Conservation (phyloP, 495 filamentous ascomycete genomes). For the Chaetomium tenue region DNA sequence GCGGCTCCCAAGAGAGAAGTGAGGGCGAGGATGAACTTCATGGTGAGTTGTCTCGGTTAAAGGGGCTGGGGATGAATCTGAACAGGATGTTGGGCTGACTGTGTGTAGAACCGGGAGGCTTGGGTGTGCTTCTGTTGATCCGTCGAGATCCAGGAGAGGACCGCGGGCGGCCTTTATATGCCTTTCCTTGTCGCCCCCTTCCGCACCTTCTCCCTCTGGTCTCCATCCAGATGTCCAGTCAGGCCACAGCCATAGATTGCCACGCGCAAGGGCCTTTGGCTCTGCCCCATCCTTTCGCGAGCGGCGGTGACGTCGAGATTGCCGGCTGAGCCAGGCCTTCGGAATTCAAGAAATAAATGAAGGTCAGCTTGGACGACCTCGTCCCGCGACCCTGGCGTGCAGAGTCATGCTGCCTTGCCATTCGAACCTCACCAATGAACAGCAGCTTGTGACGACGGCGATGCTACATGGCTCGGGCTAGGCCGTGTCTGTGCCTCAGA, state of each 20-base stretch:
- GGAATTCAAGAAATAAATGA: conserved; percentile 23
- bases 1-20: conserved; percentile 33
- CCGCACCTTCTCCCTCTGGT: conserved; percentile 3
- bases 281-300: conserved; percentile 8
- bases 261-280: conserved; percentile 6
- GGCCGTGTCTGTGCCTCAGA: conserved; percentile 33
- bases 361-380: conserved; percentile 28
- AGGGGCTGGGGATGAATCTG: background rate
- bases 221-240: conserved; percentile 20
- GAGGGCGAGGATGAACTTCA: conserved; percentile 39
- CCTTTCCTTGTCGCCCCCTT: background rate
- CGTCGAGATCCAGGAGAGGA: conserved; percentile 9
- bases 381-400: conserved; percentile 22
- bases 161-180: conserved; percentile 22
- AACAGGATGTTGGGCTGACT: background rate
- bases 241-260: conserved; percentile 25
- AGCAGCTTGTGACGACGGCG: conserved; percentile 29
- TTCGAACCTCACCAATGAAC: conserved; percentile 28
- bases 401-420: conserved; percentile 19
- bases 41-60: conserved; percentile 19
- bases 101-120: background rate
- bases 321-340: background rate
- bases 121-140: background rate
- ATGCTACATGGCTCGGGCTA: conserved; percentile 34
- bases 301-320: background rate